phyloP scores from a whole-genome alignment of 2,329 filamentous ascomycete genomes.

The Diaporthe ilicicola region DNA sequence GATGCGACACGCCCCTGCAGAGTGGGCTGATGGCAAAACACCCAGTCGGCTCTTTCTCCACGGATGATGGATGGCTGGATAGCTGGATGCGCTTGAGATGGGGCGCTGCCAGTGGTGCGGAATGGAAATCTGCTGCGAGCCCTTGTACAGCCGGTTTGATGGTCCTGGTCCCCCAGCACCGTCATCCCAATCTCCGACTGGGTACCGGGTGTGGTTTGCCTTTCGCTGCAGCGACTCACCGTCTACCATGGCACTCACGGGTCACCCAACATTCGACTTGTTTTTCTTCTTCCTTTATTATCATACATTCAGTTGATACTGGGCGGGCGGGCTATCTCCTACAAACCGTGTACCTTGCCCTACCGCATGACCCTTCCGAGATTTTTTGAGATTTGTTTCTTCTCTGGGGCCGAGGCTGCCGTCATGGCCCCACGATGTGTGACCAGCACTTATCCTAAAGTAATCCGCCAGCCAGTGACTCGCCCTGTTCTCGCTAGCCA shows the following conservation, averaged over 20 bases:
- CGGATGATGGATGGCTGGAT: not conserved
- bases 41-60: not conserved
- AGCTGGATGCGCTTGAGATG: too few relatives aligned
- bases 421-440: constrained; percentile 7
- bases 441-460: not conserved
- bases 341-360: not conserved
- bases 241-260: constrained; percentile 10
- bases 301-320: not conserved
- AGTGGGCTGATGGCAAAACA: constrained; percentile 18
- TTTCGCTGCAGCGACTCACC: not conserved
- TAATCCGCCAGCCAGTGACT: not conserved
- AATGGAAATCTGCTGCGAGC: not conserved
- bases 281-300: not conserved
- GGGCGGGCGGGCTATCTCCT: not conserved
- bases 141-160: not conserved
- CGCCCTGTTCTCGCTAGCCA: not conserved
- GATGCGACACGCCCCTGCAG: constrained; percentile 11
- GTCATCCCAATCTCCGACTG: constrained; percentile 19
- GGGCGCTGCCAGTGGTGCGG: not conserved
- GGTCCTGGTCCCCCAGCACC: not conserved
- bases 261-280: not conserved
- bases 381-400: not conserved
- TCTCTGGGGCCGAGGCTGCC: constrained; percentile 12
- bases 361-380: constrained; percentile 4
- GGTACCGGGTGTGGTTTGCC: not conserved